Base-by-base conservation (phyloP, 1,139 yeast genomes). In the Yamadazyma pseudoaaseri region DNA sequence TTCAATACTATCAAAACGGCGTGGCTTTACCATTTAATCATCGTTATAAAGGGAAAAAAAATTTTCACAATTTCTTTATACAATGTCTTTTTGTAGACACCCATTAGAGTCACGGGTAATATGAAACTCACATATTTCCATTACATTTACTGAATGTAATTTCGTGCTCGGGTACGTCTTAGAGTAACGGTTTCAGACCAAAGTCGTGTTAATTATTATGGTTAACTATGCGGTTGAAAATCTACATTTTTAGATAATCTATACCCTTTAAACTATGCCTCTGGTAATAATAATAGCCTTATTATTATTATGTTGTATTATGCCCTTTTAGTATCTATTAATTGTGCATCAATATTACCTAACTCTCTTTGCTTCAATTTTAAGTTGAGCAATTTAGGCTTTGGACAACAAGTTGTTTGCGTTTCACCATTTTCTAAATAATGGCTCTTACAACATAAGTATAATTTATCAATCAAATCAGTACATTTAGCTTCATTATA, bases 121-220 rank as follows among this genome's bases (percentile, higher is more conserved):
- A 60, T 68, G 73, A 58, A 56, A 54, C 67, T 76, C 54, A 68
- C 78, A 66, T 68, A 65, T 65, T 35, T 33, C 24, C 68, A 54
- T 62, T 76, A 62, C 53, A 50, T 44, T 57, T 66, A 58, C 69
- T 56, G 34, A 63, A 69, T 65, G 72, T 60, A 58, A 58, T 48
- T 74, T 76, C 86, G 94, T 84, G 94, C 94, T 84, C 89, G 92
- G 92, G 92, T 83, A 62, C 68, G 85, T 84, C 92, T 82, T 73
- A 84, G 87, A 84, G 61, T 55, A 40, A 65, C 43, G 27, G n/a
- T 22, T 22, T 11, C n/a, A 22, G 13, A 25, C 54, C 22, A 13
- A 16, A 48, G 71, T 76, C 86, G 84, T 74, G 81, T 67, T 67
- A 54, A 52, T 52, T 57, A 23, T 58, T 51, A 65, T 66, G 67